Conservation (phyloP, 2,329 filamentous ascomycete genomes). For the Fusarium sarcochroum region DNA sequence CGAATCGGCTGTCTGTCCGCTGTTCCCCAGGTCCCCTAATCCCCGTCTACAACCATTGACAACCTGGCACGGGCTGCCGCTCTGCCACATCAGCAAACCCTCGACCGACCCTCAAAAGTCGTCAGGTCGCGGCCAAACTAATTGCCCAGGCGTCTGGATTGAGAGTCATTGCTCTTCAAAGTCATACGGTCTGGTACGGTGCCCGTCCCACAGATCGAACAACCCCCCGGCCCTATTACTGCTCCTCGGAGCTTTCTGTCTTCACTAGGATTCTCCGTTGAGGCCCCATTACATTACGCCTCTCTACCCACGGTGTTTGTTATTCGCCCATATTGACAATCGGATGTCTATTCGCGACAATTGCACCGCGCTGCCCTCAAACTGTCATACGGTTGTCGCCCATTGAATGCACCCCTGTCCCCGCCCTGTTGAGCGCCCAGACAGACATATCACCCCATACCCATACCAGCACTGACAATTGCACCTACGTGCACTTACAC, state of each 20-base stretch:
- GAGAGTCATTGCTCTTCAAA: conserved; percentile 44
- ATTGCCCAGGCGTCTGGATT: conserved; percentile 37
- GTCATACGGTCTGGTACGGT: conserved; percentile 50
- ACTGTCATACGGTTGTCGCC: conserved; percentile 46
- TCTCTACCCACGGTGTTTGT: conserved; percentile 35
- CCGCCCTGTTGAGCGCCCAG: conserved; percentile 36
- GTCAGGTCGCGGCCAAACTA: conserved; percentile 44
- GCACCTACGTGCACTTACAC: conserved; percentile 32
- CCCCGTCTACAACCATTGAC: conserved; percentile 34
- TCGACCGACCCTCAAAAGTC: conserved; percentile 42
- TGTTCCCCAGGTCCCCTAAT: conserved; percentile 38
- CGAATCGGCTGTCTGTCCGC: conserved; percentile 40
- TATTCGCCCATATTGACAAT: conserved; percentile 43
- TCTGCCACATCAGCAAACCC: conserved; percentile 46
- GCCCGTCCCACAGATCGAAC: conserved; percentile 46
- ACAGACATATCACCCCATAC: conserved; percentile 45
- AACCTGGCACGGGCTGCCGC: conserved; percentile 32
- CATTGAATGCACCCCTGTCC: conserved; percentile 42
- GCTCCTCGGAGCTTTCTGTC: conserved; percentile 29
- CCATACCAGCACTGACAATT: conserved; percentile 34
- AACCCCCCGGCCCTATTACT: conserved; percentile 31
- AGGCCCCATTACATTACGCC: conserved; percentile 30
- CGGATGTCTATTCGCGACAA: conserved; percentile 42
- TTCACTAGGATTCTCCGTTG: conserved; percentile 38
- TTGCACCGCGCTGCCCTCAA: conserved; percentile 35